phyloP scores from a whole-genome alignment of 2,329 filamentous ascomycete species.

The Aspergillus sp. region DNA sequence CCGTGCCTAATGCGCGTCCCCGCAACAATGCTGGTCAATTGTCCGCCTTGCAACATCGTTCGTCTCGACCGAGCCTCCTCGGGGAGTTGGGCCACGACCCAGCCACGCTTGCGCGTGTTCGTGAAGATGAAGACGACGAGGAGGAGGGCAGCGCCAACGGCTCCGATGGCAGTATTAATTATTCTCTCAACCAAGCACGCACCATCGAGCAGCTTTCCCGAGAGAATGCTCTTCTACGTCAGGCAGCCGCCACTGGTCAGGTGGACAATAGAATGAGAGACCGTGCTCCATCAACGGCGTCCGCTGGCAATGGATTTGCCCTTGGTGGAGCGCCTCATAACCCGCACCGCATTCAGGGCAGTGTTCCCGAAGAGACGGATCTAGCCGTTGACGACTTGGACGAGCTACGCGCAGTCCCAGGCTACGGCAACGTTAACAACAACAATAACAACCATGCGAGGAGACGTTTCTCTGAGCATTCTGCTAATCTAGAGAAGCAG shows the following conservation, averaged over 20 bases:
- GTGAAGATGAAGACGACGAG: slow-evolving; percentile 42
- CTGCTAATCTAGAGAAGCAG: slow-evolving; percentile 34
- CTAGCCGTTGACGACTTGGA: slow-evolving; percentile 39
- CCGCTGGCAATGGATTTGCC: slow-evolving; percentile 26
- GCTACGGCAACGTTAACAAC: slow-evolving; percentile 32
- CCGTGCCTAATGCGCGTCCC: slow-evolving; percentile 24
- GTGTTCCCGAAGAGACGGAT: slow-evolving; percentile 38
- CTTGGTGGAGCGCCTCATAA: slow-evolving; percentile 24
- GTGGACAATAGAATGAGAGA: slow-evolving; percentile 32
- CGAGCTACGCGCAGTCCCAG: slow-evolving; percentile 33
- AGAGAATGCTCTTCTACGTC: slow-evolving; percentile 41
- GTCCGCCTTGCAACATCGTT: slow-evolving; percentile 67
- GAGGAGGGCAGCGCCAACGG: slow-evolving; percentile 32
- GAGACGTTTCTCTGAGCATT: slow-evolving; percentile 40
- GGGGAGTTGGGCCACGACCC: slow-evolving; percentile 41
- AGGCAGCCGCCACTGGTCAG: slow-evolving; percentile 33
- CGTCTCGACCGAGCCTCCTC: slow-evolving; percentile 52
- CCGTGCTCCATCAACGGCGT: slow-evolving; percentile 35
- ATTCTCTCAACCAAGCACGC: slow-evolving; percentile 34
- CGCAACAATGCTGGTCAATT: slow-evolving; percentile 42
- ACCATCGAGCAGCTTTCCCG: slow-evolving; percentile 40
- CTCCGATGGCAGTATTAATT: slow-evolving; percentile 31
- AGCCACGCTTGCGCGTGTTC: slow-evolving; percentile 38
- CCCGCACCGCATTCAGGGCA: slow-evolving; percentile 34
- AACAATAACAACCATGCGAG: slow-evolving; percentile 27